Conservation (phyloP, 495 filamentous ascomycete genomes). For the Lasiosphaeria miniovina region DNA sequence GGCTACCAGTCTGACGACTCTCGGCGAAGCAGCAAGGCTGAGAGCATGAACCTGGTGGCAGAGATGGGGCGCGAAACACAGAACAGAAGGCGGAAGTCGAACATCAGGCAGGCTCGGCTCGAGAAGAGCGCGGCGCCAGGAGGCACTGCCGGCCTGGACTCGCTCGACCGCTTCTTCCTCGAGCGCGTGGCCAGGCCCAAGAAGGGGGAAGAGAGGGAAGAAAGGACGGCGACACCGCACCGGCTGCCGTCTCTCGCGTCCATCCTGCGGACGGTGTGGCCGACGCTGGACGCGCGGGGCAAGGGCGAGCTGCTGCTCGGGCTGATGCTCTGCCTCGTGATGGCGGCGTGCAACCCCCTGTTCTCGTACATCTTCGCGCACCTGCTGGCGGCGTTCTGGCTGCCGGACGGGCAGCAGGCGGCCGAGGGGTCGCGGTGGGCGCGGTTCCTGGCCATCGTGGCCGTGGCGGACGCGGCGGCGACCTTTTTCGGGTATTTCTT, state of each 20-base stretch:
- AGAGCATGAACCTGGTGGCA: constrained; percentile 20
- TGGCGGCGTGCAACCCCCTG: constrained; percentile 67
- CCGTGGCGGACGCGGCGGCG: constrained; percentile 59
- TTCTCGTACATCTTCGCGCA: constrained; percentile 78
- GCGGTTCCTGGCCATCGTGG: constrained; percentile 64
- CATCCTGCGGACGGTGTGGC: constrained; percentile 76
- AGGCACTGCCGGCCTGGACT: constrained; percentile 19
- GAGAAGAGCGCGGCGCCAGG: background rate
- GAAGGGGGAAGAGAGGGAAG: constrained; percentile 14
- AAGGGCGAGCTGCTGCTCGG: constrained; percentile 59
- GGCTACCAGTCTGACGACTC: background rate
- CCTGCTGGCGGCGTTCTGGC: constrained; percentile 68
- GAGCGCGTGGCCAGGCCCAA: constrained; percentile 24
- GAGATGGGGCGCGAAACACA: constrained; percentile 21
- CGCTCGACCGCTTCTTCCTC: constrained; percentile 29
- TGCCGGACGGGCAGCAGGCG: constrained; percentile 37
- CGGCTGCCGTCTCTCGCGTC: constrained; percentile 41
- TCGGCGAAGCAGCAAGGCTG: constrained; percentile 4
- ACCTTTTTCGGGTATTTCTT: constrained; percentile 66
- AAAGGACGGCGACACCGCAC: background rate
- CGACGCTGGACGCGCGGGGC: constrained; percentile 51
- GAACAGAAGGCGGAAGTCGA: constrained; percentile 13
- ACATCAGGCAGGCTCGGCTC: constrained; percentile 6
- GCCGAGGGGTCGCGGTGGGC: constrained; percentile 62
- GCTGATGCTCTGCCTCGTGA: constrained; percentile 56